Evolutionary conservation across 768 basidiomycete genomes (phyloP), one percentile per base, ranked within the genome.

Genomic region (Punctularia strigosozonata): DNA sequence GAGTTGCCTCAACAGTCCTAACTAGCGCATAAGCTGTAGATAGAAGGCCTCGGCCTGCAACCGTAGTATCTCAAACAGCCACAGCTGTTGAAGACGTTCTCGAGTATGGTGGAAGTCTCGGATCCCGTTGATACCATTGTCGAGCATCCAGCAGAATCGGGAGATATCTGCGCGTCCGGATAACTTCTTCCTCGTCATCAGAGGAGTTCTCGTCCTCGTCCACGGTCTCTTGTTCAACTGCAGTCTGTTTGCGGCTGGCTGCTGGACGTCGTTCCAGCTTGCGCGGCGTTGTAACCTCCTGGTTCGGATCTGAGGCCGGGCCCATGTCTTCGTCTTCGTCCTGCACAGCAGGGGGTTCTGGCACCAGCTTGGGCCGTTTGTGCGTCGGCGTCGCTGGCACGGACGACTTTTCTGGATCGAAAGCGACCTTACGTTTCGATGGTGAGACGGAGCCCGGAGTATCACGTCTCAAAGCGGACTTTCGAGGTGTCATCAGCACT

Each of bases 1-100:
- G 89, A 98, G 50, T 61, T 92, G 17, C 46, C 58, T 17, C 25
- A 22, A 36, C 12, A 20, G 17, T 31, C 37, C 12, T 25, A n/a
- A 8, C 22, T 25, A 14, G 32, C 20, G 4, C 36, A 43, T n/a
- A 50, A 45, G 40, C 36, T 49, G 17, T 48, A 32, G 35, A 22
- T 25, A 10, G n/a, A 13, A 25, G 37, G n/a, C 0, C 35, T 10
- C 10, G 4, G 19, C 10, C 15, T 10, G 15, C 6, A 4, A 6
- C 31, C 15, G 6, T 19, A 15, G 15, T 19, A 32, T 19, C 21
- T 5, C 12, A 14, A 21, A 37, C 36, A 23, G n/a, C 42, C 31
- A 15, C 25, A 4, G n/a, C n/a, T 13, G 10, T 22, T 32, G n/a
- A n/a, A n/a, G n/a, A n/a, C n/a, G n/a, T n/a, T n/a, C n/a, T n/a